Base-by-base conservation (phyloP, 768 basidiomycete species). In the Phlebiopsis gigantea region DNA sequence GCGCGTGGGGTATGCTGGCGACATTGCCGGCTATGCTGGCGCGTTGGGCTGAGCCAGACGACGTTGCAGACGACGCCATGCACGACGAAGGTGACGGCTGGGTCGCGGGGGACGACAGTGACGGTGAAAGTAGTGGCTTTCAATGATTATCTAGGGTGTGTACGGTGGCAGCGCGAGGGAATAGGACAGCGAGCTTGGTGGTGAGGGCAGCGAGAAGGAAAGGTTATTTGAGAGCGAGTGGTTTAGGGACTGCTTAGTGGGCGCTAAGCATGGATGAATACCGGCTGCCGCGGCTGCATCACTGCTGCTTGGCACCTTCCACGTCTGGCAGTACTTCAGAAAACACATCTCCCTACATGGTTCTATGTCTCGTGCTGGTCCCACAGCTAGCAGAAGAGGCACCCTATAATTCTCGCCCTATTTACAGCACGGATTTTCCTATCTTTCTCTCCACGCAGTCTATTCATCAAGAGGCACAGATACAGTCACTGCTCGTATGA, bases 241-340 rank as follows among this genome's bases (percentile, higher is more conserved):
- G 47, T 29, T 48, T 48, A 48, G 47, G 14, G 22, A 53, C 10
- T 46, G 25, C 17, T 45, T 46, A 45, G 30, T 34, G 46, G 54
- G 54, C 54, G 54, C 54, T 24, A 31, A 21, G 50, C 25, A 34
- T 41, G 41, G 41, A 47, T 43, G 41, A 39, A 39, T 39, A 39
- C 53, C 43, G 51, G 22, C 29, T 42, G 42, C 42, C 24, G 44
- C 53, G 12, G 53, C 53, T 17, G 39, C 5, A 46, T 55, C 45
- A 55, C 12, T 39, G 30, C 46, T 31, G 19, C 54, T 46, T 30
- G 54, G 54, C 54, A 55, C 44, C 30, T 47, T n/a, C 54, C 54
- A 15, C 10, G 12, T 22, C 43, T 28, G 54, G 45, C 45, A 55
- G 46, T 29, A 25, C 54, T 31, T 29, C 44, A 17, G n/a, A 46